Base-by-base conservation (phyloP, 2,329 filamentous ascomycete genomes). In the Trichoderma pleuroti region DNA sequence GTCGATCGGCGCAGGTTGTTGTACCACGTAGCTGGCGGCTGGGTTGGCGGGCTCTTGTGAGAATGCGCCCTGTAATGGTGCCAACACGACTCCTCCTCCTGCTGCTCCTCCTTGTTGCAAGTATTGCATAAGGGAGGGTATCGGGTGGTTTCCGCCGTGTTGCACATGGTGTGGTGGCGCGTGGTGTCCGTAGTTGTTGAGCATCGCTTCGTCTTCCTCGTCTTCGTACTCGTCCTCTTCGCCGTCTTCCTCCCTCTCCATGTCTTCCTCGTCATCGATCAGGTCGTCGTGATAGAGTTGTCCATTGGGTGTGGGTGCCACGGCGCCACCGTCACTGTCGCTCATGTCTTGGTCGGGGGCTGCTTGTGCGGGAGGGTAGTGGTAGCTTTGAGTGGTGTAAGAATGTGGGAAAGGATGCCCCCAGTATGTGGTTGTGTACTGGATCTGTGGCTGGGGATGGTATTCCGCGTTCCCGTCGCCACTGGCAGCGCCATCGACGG, bases 271-370 rank as follows among this genome's bases (percentile, higher is more conserved):
- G 14, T 64, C 59, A 16, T 62, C 46, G 2, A 46, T 59, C n/a
- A 28, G 32, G 16, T 36, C 28, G n/a, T 56, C 16, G 36, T 60
- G 24, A 16, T 68, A 39, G 30, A 28, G 28, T n/a, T 54, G n/a
- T 49, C 12, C 12, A 24, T 59, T 59, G 52, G 39, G 46, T 28
- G 28, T 59, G 52, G 39, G 46, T 28, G 28, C 28, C 39, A 21
- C 21, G 14, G 14, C 30, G n/a, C 28, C 28, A 9, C 78, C 77
- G 67, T 81, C 79, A 68, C 75, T 77, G 26, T 81, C 80, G 74
- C 77, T 80, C 78, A 82, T 78, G 42, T 77, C 77, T 39, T 78
- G 70, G 46, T 81, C 79, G 72, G 78, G 73, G 36, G 77, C 76
- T 34, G 73, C 70, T 24, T 73, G 71, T 16, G 74, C 57, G 61